Conservation (phyloP, 1,284 basidiomycete genomes). For the Volvariella volvacea region DNA sequence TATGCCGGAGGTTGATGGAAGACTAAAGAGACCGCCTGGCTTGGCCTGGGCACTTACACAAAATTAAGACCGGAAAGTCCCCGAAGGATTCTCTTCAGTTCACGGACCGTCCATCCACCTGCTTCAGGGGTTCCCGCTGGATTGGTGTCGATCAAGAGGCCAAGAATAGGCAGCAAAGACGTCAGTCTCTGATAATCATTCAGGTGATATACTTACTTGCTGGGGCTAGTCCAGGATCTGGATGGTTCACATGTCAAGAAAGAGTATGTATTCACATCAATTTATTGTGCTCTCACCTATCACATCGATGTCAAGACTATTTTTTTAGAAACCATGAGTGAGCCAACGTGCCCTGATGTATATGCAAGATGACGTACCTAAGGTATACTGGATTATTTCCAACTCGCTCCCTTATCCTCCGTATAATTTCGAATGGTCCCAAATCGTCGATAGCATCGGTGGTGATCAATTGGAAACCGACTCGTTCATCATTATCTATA, state of each 20-base stretch:
- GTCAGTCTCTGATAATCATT: too few species aligned
- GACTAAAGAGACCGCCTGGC: too few species aligned
- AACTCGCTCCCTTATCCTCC: slow-evolving; percentile 55
- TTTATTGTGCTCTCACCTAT: slow-evolving; percentile 43
- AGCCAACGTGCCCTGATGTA: slow-evolving; percentile 1
- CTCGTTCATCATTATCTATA: slow-evolving; percentile 52
- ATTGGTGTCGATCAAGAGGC: background rate
- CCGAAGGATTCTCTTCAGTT: slow-evolving; percentile 72
- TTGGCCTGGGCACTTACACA: slow-evolving; percentile 41
- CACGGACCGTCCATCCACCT: slow-evolving; percentile 78
- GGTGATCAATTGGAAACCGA: slow-evolving; percentile 67
- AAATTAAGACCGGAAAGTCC: slow-evolving; percentile 74
- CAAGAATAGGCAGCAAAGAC: background rate
- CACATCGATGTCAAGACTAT: slow-evolving; percentile 72
- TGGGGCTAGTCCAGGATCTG: slow-evolving; percentile 74
- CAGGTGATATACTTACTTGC: too few species aligned
- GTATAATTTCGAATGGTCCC: slow-evolving; percentile 55
- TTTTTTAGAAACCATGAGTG: too few species aligned
- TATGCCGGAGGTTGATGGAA: too few species aligned
- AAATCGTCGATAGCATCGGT: slow-evolving; percentile 74
- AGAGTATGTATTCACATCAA: too few species aligned
- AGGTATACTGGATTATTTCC: slow-evolving; percentile 70
- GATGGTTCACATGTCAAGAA: background rate
- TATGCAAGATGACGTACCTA: slow-evolving; percentile 34
- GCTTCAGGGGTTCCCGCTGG: slow-evolving; percentile 81